A percentile compares a stretch with the other conserved stretches of the same genome.
phyloP scores from a whole-genome alignment of 441 rosid species.

The Erysimum cheiri region DNA sequence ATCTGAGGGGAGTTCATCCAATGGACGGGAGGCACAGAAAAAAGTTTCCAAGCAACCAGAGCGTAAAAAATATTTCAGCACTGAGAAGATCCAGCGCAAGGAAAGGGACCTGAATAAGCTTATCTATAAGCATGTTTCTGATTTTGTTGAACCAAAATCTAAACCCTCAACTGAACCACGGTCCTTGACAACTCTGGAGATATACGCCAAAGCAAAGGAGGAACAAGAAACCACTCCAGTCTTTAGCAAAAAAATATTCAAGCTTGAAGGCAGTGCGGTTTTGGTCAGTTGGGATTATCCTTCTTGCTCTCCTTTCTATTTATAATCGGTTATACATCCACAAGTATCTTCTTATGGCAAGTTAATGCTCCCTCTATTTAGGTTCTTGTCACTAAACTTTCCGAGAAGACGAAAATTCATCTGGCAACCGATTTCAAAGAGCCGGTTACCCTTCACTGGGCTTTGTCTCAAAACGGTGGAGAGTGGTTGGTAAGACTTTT shows the following conservation, averaged over 20 bases:
- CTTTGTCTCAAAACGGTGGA: constrained; percentile 76
- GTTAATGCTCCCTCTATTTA: constrained; percentile 44
- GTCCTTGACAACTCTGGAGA: constrained; percentile 66
- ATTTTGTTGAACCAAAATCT: constrained; percentile 46
- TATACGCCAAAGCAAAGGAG: constrained; percentile 64
- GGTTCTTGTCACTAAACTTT: constrained; percentile 76
- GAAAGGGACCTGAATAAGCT: constrained; percentile 72
- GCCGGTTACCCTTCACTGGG: constrained; percentile 91
- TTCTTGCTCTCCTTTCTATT: constrained; percentile 24
- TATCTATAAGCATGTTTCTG: constrained; percentile 57
- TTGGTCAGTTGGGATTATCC: constrained; percentile 64
- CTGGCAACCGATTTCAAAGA: constrained; percentile 76
- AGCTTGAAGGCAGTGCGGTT: constrained; percentile 67
- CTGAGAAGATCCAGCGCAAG: constrained; percentile 80
- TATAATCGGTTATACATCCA: constrained; percentile 27
- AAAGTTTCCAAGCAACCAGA: constrained; percentile 62
- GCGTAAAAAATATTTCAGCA: constrained; percentile 50
- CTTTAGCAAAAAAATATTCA: constrained; percentile 71
- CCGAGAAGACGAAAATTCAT: constrained; percentile 69
- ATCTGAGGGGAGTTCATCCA: constrained; percentile 47
- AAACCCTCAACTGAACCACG: constrained; percentile 54
- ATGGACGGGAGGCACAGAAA: constrained; percentile 57
- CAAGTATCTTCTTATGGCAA: constrained; percentile 34
- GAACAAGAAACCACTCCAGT: constrained; percentile 57
- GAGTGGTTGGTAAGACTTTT: constrained; percentile 91